phyloP scores from a whole-genome alignment of 805 yeast species.

The Schizosaccharomyces pombe region DNA sequence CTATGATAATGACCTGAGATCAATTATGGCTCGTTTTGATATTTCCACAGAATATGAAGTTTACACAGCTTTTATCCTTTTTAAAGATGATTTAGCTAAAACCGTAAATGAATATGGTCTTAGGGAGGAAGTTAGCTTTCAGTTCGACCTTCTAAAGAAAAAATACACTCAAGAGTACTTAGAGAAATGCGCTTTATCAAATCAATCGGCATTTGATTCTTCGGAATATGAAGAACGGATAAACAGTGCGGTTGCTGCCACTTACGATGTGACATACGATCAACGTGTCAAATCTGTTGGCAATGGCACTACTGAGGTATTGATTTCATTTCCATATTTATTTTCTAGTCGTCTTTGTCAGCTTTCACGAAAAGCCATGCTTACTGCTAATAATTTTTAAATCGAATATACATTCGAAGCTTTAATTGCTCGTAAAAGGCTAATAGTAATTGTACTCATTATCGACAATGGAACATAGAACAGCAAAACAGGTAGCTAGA shows the following conservation, averaged over 20 bases:
- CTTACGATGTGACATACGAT: background rate
- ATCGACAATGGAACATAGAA: no score
- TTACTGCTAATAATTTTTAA: no score
- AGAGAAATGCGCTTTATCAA: background rate
- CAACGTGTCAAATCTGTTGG: background rate
- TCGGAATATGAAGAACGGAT: background rate
- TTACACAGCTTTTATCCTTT: background rate
- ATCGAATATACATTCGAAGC: no score
- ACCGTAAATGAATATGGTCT: background rate
- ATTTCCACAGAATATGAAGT: background rate
- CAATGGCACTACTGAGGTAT: background rate
- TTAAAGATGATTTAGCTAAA: background rate
- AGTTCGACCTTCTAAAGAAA: background rate
- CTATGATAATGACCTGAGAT: background rate
- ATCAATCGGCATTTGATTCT: background rate
- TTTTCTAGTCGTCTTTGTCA: background rate
- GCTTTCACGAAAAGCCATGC: no score
- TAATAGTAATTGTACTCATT: no score
- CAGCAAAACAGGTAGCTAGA: no score
- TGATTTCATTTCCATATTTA: background rate
- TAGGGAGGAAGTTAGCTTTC: background rate
- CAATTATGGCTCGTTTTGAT: background rate
- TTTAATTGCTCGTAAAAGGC: no score
- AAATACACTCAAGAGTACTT: background rate
- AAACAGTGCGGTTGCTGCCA: conserved; percentile 1